Conservation (phyloP, 805 yeast species). For the Myxozyma vanderwaltii region DNA sequence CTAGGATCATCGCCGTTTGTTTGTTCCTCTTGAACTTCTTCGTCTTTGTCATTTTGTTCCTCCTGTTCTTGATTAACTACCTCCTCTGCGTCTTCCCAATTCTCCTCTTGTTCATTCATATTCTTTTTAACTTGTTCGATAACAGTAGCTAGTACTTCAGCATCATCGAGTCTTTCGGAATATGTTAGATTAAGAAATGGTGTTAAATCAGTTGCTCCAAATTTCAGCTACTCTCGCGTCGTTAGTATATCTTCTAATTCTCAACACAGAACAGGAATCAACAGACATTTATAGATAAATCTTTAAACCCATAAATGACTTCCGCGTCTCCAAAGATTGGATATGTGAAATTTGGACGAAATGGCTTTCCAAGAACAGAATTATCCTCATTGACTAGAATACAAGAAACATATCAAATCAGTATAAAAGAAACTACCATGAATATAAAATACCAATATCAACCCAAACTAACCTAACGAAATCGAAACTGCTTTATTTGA, state of each 20-base stretch:
- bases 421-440: background rate
- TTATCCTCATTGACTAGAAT: constrained; percentile 15
- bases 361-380: constrained; percentile 41
- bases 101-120: constrained; percentile 14
- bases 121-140: constrained; percentile 15
- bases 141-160: constrained; percentile 13
- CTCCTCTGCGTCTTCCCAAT: constrained; percentile 23
- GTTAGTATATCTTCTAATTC: background rate
- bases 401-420: background rate
- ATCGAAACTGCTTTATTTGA: constrained; percentile 69
- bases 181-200: constrained; percentile 71
- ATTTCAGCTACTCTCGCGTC: constrained; percentile 49
- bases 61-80: background rate
- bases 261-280: background rate
- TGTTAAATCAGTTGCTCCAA: constrained; percentile 71
- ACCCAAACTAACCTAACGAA: constrained; percentile 45
- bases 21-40: constrained; percentile 3
- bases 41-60: constrained; percentile 1
- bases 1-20: constrained; percentile 50
- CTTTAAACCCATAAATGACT: constrained; percentile 79
- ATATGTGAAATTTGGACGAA: constrained; percentile 82
- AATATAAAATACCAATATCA: too few species aligned
- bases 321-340: constrained; percentile 94
- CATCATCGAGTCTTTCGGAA: constrained; percentile 49
- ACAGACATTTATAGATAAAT: constrained; percentile 58